Evolutionary conservation across 116 monocot genomes (phyloP), one percentile per base, ranked within the genome.

Genomic region (Iris pallida): DNA sequence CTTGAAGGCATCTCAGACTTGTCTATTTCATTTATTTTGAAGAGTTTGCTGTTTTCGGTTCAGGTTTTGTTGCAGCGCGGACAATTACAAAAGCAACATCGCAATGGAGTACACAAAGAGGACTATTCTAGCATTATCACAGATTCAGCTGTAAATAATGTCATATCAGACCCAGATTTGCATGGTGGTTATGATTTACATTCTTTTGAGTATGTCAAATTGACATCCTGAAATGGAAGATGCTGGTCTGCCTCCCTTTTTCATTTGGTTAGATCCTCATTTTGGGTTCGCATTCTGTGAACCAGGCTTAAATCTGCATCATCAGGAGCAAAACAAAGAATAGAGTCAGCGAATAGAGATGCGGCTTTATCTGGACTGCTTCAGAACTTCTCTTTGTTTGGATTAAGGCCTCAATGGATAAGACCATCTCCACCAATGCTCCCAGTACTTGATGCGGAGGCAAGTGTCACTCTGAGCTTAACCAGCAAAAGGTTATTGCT

Each of bases 391-490:
- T 79, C 87, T 16, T 53, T 79, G 41, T 79, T 85, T 55, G 87
- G 83, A 57, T 59, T 94, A 47, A 71, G 62, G 56, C 90, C 94
- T 6, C 94, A 87, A 57, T 94, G 94, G 90, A 87, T 94, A 54
- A 85, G 85, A 51, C 94, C 94, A 42, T 20, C 57, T 51, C 90
- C 94, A 66, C 90, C 94, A 68, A 84, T 65, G 72, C 83, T 94
- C 18, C 87, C 87, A 19, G 64, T 87, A 62, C 83, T 90, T 41
- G 85, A 88, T 67, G 90, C 85, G 77, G 98, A 98, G 93, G 98
- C 79, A 76, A 69, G 75, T 52, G 54, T 53, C 53, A 30, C 8
- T n/a, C 45, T 41, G 6, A 41, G 41, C 12, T 54, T 17, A 46
- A 47, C 42, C 8, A 19, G n/a, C n/a, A n/a, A n/a, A n/a, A n/a